These are phyloP conservation scores for Syncephalis fuscata DNA, from an alignment of 371 early-diverging fungal genomes.

Conservation along the genomic window DNA sequence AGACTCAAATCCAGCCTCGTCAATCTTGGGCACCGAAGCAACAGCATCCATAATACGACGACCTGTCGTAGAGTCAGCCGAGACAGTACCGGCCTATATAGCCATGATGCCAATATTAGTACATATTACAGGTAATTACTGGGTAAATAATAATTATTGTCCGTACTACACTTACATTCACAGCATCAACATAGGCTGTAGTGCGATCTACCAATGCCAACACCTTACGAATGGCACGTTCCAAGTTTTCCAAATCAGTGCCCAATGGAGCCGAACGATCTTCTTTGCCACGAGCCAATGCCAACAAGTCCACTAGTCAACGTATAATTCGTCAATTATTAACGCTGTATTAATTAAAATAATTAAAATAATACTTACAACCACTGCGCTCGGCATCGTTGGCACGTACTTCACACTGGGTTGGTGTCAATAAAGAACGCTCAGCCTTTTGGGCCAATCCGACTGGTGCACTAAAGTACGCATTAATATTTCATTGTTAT, in stretches of 20 bases:
- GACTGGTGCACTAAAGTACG: conserved; percentile 35
- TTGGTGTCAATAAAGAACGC: conserved; percentile 69
- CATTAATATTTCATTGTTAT: background rate
- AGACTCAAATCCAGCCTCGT: conserved; percentile 66
- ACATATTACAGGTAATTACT: background rate
- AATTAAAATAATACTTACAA: conserved; percentile 29
- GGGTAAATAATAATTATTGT: too few species aligned
- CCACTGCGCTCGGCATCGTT: conserved; percentile 75
- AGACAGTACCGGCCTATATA: conserved; percentile 28
- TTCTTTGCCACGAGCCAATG: conserved; percentile 32
- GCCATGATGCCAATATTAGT: background rate
- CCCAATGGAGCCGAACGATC: conserved; percentile 37
- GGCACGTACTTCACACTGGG: conserved; percentile 77
- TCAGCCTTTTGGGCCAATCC: conserved; percentile 46
- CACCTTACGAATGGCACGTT: conserved; percentile 56
- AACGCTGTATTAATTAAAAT: background rate
- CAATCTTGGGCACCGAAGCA: conserved; percentile 76
- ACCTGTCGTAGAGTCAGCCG: conserved; percentile 69
- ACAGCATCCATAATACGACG: conserved; percentile 88
- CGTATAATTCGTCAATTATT: background rate
- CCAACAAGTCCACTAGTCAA: conserved; percentile 53
- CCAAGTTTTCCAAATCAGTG: conserved; percentile 83
- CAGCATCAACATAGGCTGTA: conserved; percentile 62
- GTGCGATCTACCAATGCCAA: conserved; percentile 74
- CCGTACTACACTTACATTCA: conserved; percentile 63